Evolutionary conservation across 2,329 filamentous ascomycete species (phyloP).

Genomic region (Tolypocladium guangdongense): DNA sequence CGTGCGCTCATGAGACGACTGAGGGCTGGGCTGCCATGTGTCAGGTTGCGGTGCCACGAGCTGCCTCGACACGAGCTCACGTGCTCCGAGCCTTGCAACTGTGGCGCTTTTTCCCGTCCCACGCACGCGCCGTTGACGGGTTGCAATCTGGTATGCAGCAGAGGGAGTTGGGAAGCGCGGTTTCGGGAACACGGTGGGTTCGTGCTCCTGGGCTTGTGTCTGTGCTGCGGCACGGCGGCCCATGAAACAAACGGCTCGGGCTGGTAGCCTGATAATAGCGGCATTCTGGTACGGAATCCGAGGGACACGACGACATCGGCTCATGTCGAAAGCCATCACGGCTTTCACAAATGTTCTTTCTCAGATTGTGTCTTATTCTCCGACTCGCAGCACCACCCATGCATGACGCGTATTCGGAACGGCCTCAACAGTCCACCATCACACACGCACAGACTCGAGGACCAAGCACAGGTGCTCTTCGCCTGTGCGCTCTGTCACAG

Average conservation of each 20-base stretch:
- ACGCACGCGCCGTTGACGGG: not conserved
- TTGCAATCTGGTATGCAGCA: not conserved
- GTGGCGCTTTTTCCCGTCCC: not conserved
- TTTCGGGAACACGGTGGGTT: not conserved
- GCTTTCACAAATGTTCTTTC: not conserved
- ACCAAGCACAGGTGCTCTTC: not conserved
- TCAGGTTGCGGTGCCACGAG: conserved; percentile 1
- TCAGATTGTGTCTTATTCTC: not conserved
- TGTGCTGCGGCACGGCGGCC: not conserved
- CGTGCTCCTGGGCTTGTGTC: not conserved
- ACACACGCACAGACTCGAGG: not conserved
- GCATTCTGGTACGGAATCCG: not conserved
- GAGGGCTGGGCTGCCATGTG: not conserved
- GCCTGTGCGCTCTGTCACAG: not conserved
- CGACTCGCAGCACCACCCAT: not conserved
- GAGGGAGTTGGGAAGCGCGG: not conserved
- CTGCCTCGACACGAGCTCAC: conserved; percentile 4
- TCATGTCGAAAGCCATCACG: not conserved
- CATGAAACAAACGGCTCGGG: not conserved
- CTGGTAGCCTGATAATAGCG: not conserved
- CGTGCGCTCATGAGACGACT: not conserved
- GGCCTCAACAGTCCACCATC: not conserved
- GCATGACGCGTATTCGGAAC: not conserved
- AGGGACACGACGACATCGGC: too few species aligned
- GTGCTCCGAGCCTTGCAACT: conserved; percentile 1